Evolutionary conservation across 164 flowering plant genomes (phyloP).

Genomic region (grape (Vitis vinifera)): ASM3070453v1 NC_081820.1:16069001-16069500

Average conservation of each 20-base stretch:
- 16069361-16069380: no score
- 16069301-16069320: no score
- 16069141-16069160: neutral
- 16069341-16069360: no score
- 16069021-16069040: conserved; percentile 38
- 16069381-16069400: no score
- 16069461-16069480: conserved; percentile 90
- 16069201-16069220: no score
- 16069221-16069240: no score
- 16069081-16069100: conserved; percentile 89
- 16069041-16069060: conserved; percentile 90
- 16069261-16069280: no score
- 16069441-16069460: conserved; percentile 75
- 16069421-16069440: conserved; percentile 86
- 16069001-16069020: neutral
- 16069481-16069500: conserved; percentile 86
- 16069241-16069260: no score
- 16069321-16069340: no score
- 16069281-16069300: no score
- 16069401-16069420: conserved; percentile 43
- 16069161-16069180: no score
- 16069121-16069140: conserved; percentile 63
- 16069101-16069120: conserved; percentile 99
- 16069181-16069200: no score
- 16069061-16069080: conserved; percentile 95